These are phyloP conservation scores for Filosporella fistucella DNA, from an alignment of 495 filamentous ascomycete genomes.

Conservation along the genomic window DNA sequence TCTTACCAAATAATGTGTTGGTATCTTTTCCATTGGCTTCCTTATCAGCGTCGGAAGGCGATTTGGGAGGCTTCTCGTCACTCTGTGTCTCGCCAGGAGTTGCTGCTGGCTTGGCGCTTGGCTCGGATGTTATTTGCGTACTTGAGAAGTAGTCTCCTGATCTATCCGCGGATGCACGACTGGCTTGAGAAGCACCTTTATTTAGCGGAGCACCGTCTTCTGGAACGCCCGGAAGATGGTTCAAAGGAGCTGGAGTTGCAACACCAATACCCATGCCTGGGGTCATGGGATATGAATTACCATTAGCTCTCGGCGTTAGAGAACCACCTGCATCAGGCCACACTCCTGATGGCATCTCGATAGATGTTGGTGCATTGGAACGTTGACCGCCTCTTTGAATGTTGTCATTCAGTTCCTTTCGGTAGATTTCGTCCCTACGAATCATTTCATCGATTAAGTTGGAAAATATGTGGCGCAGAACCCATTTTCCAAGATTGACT, in stretches of 20 bases:
- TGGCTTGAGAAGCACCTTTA: constrained; percentile 36
- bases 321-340: constrained; percentile 40
- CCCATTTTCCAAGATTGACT: constrained; percentile 98
- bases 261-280: constrained; percentile 74
- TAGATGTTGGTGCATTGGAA: constrained; percentile 56
- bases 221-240: constrained; percentile 39
- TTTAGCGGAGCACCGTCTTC: constrained; percentile 45
- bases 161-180: constrained; percentile 42
- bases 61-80: constrained; percentile 46
- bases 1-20: constrained; percentile 72
- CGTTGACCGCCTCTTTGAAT: constrained; percentile 54
- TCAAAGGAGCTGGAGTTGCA: constrained; percentile 59
- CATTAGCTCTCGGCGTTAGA: constrained; percentile 61
- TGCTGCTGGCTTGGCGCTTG: constrained; percentile 27
- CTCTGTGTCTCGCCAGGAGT: constrained; percentile 38
- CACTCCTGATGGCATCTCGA: constrained; percentile 56
- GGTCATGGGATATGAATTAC: constrained; percentile 53
- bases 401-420: constrained; percentile 58
- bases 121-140: constrained; percentile 17
- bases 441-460: constrained; percentile 88
- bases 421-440: constrained; percentile 67
- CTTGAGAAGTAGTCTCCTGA: constrained; percentile 64
- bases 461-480: constrained; percentile 87
- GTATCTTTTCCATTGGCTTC: constrained; percentile 63
- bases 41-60: constrained; percentile 64